Conservation (phyloP, 139 green algal species). For the Mesotaenium endlicherianum region DNA sequence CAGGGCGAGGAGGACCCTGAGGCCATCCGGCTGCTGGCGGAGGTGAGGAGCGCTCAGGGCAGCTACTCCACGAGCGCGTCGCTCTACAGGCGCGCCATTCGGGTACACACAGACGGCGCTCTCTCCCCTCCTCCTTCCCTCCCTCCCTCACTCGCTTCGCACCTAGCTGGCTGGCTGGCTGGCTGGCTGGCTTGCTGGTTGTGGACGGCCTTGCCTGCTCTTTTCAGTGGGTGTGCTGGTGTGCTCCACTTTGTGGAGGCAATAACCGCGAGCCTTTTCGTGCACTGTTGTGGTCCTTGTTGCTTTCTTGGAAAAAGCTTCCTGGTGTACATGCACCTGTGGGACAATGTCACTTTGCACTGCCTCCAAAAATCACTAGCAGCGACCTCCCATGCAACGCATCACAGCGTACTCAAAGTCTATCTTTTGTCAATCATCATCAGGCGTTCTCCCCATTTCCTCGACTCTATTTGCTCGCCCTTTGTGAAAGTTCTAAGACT, state of each 20-base stretch:
- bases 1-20: background rate
- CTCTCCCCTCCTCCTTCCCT: background rate
- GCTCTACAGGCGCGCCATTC: background rate
- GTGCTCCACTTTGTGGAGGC: background rate
- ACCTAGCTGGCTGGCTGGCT: background rate
- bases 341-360: no score
- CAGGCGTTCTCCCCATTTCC: no score
- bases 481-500: no score
- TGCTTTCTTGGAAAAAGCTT: background rate
- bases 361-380: no score
- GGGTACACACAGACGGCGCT: background rate
- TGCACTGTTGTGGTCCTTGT: background rate
- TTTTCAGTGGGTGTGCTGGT: background rate
- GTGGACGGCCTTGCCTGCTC: background rate
- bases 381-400: no score
- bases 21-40: constrained; percentile 17
- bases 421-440: no score
- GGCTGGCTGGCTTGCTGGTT: no score
- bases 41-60: background rate
- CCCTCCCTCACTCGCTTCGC: background rate
- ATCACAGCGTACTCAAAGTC: no score
- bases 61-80: background rate
- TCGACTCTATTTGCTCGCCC: no score
- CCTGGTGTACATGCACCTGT: no score
- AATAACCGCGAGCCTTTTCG: background rate